A percentile compares a stretch with the other conserved stretches of the same genome.
Conservation (phyloP, 495 filamentous ascomycete species). For the Jackrogersella multiformis region DNA sequence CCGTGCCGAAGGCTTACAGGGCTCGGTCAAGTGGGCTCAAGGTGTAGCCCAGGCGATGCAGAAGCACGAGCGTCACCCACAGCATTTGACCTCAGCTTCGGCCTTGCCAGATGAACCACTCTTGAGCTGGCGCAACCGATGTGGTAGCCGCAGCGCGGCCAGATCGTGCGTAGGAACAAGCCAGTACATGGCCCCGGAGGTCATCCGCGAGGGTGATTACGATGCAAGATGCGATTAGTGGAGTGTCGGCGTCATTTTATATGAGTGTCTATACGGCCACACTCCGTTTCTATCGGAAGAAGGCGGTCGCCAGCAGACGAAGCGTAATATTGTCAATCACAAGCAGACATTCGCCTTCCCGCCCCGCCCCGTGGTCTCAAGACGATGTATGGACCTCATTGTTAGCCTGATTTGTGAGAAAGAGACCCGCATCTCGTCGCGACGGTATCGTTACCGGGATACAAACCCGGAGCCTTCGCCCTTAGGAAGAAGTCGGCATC, state of each 20-base stretch:
- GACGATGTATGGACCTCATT: constrained; percentile 76
- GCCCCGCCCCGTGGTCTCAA: constrained; percentile 65
- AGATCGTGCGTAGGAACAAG: constrained; percentile 93
- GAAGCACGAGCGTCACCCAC: constrained; percentile 57
- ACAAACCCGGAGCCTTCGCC: constrained; percentile 32
- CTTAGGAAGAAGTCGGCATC: constrained; percentile 14
- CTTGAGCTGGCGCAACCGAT: constrained; percentile 80
- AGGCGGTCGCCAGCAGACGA: constrained; percentile 74
- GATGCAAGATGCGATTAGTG: constrained; percentile 97
- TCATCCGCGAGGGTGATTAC: constrained; percentile 82
- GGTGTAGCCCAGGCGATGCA: constrained; percentile 58
- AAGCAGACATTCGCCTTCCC: constrained; percentile 70
- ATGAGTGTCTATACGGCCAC: constrained; percentile 90
- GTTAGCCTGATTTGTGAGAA: constrained; percentile 78
- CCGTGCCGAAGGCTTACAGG: constrained; percentile 62
- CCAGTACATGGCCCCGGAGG: constrained; percentile 97
- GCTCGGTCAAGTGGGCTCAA: constrained; percentile 58
- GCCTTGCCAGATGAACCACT: constrained; percentile 60
- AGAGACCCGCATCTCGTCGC: constrained; percentile 76
- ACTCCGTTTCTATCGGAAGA: constrained; percentile 89
- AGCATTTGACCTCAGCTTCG: constrained; percentile 21
- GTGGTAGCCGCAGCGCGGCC: constrained; percentile 76
- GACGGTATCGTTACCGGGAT: constrained; percentile 64
- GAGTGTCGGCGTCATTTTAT: constrained; percentile 93
- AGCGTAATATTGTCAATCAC: constrained; percentile 73